Evolutionary conservation across 2,329 filamentous ascomycete genomes (phyloP).

Genomic region (Arachnomyces sp.): DNA sequence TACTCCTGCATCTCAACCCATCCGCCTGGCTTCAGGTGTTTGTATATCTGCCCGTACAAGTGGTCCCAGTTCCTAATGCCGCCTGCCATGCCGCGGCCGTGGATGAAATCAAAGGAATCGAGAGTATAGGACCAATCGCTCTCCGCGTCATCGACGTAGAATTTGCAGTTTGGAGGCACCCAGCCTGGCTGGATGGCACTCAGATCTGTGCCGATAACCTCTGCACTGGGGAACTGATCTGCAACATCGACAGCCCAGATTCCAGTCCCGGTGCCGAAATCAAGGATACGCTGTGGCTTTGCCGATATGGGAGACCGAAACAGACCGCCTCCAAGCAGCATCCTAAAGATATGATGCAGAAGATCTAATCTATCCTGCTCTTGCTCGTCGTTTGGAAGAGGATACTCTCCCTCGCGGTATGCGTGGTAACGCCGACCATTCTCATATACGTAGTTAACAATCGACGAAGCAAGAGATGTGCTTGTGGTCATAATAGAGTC

Average conservation of each 20-base stretch:
- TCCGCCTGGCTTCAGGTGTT: conserved; percentile 22
- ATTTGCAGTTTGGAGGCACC: conserved; percentile 25
- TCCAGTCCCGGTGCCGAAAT: conserved; percentile 37
- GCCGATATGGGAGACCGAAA: conserved; percentile 15
- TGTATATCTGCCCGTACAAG: conserved; percentile 16
- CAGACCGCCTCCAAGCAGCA: conserved; percentile 20
- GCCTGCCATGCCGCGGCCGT: conserved; percentile 21
- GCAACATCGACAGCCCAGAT: conserved; percentile 38
- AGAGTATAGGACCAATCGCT: conserved; percentile 19
- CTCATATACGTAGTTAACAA: conserved; percentile 30
- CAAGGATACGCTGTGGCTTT: conserved; percentile 25
- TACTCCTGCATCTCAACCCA: conserved; percentile 24
- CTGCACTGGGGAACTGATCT: conserved; percentile 29
- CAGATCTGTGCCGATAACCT: conserved; percentile 31
- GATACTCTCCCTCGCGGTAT: conserved; percentile 19
- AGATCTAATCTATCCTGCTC: conserved; percentile 26
- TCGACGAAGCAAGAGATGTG: conserved; percentile 20
- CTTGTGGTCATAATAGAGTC: conserved; percentile 1
- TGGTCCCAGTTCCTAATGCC: conserved; percentile 16
- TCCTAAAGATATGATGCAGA: conserved; percentile 20
- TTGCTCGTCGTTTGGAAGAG: conserved; percentile 26
- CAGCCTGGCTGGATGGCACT: conserved; percentile 32
- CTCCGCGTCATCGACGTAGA: conserved; percentile 27
- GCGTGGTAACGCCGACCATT: conserved; percentile 33
- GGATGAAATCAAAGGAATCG: conserved; percentile 25